These are phyloP conservation scores for Anthracocystis panici-leucophaei DNA, from an alignment of 1,284 basidiomycete genomes.

Conservation along the genomic window DNA sequence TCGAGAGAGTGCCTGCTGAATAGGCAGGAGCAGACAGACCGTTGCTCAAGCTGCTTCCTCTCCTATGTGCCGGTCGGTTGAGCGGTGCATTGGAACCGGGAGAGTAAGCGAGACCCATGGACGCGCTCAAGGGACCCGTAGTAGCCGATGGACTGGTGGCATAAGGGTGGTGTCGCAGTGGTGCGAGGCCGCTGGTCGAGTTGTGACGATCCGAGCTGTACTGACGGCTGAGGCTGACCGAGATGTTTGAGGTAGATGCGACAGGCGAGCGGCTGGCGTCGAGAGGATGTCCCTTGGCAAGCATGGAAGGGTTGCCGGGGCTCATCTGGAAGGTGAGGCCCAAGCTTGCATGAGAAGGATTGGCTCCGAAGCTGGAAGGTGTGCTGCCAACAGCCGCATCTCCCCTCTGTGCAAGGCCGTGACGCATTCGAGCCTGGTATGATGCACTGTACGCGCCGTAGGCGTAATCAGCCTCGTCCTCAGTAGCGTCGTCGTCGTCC, in stretches of 20 bases:
- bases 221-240: conserved; percentile 50
- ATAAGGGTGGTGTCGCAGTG: conserved; percentile 56
- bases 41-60: conserved; percentile 55
- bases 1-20: conserved; percentile 45
- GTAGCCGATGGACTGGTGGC: conserved; percentile 53
- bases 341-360: conserved; percentile 42
- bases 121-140: conserved; percentile 51
- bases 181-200: conserved; percentile 22
- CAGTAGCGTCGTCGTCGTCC: conserved; percentile 61
- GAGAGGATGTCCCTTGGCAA: conserved; percentile 42
- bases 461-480: conserved; percentile 58
- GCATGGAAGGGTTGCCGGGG: conserved; percentile 34
- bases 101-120: conserved; percentile 57
- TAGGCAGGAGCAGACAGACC: conserved; percentile 49
- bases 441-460: conserved; percentile 37
- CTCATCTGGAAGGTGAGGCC: conserved; percentile 58
- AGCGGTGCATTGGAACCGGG: conserved; percentile 54
- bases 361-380: conserved; percentile 38
- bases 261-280: conserved; percentile 41
- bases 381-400: conserved; percentile 37
- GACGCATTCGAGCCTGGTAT: conserved; percentile 38
- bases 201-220: conserved; percentile 58
- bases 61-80: conserved; percentile 43
- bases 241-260: conserved; percentile 24
- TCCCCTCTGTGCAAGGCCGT: conserved; percentile 19